Conservation (phyloP, 306 rosid genomes). For the Cucumis melo region DNA sequence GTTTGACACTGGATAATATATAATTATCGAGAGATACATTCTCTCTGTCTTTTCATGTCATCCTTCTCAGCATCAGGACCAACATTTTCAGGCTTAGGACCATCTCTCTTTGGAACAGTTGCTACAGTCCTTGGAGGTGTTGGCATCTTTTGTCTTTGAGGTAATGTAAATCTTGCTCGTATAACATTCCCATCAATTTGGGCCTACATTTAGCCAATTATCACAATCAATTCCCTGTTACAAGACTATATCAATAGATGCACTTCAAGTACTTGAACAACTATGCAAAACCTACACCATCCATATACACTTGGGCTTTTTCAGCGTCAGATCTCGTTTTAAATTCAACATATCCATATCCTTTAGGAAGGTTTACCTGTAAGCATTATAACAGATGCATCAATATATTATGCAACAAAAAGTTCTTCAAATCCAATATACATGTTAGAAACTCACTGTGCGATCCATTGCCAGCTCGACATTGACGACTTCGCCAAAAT, state of each 20-base stretch:
- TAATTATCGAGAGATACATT: constrained; percentile 30
- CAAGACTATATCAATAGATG: not conserved
- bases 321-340: constrained; percentile 86
- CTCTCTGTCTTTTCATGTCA: constrained; percentile 68
- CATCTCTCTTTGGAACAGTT: constrained; percentile 59
- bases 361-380: constrained; percentile 92
- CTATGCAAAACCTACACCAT: constrained; percentile 61
- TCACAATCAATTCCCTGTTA: not conserved
- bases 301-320: constrained; percentile 74
- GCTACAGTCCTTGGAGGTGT: constrained; percentile 56
- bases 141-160: constrained; percentile 65
- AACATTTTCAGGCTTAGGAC: constrained; percentile 56
- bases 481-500: constrained; percentile 75
- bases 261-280: constrained; percentile 1
- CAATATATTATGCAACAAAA: not conserved
- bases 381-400: not conserved
- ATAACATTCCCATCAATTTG: constrained; percentile 92
- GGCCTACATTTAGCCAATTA: constrained; percentile 45
- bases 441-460: constrained; percentile 40
- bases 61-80: constrained; percentile 63
- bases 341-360: constrained; percentile 88
- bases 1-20: not conserved
- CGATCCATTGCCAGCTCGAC: constrained; percentile 96
- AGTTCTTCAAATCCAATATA: not conserved
- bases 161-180: constrained; percentile 82